Conservation (phyloP, 371 early-diverging fungal species). For the Mortierella sp. region DNA sequence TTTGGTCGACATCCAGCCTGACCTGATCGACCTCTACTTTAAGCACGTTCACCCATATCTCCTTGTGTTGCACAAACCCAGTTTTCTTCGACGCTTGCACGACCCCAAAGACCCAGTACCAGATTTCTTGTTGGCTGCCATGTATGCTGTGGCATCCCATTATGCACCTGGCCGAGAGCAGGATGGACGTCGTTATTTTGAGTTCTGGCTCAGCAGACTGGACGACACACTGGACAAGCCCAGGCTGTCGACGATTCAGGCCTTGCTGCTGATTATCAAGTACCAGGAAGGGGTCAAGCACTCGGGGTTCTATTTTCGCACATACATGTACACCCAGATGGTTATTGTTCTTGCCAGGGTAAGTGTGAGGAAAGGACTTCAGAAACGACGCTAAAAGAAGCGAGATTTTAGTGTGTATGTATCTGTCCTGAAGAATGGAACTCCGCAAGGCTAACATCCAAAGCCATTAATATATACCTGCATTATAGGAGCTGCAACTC, state of each 20-base stretch:
- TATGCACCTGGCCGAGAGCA: conserved; percentile 50
- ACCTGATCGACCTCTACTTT: conserved; percentile 61
- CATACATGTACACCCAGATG: conserved; percentile 55
- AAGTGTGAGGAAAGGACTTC: conserved; percentile 56
- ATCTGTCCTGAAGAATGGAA: too few relatives aligned
- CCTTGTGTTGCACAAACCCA: conserved; percentile 65
- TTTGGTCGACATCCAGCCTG: conserved; percentile 37
- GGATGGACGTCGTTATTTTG: conserved; percentile 47
- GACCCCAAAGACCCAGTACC: conserved; percentile 60
- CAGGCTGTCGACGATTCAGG: conserved; percentile 54
- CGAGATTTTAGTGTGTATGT: too few relatives aligned
- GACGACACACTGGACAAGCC: conserved; percentile 56
- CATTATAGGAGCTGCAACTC: conserved; percentile 41
- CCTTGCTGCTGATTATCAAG: conserved; percentile 50
- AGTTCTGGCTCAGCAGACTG: conserved; percentile 45
- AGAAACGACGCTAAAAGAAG: too few relatives aligned
- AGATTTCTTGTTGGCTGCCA: conserved; percentile 59
- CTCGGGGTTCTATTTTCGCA: conserved; percentile 57
- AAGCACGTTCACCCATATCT: conserved; percentile 65
- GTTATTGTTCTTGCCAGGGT: conserved; percentile 63
- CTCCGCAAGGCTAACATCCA: neutral
- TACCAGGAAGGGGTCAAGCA: conserved; percentile 53
- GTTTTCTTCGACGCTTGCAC: conserved; percentile 63
- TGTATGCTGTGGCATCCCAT: conserved; percentile 65
- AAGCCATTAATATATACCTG: neutral